A percentile compares a stretch with the other conserved stretches of the same genome.
phyloP scores from a whole-genome alignment of 2,329 filamentous ascomycete genomes.

The Aspergillus terreus region DNA sequence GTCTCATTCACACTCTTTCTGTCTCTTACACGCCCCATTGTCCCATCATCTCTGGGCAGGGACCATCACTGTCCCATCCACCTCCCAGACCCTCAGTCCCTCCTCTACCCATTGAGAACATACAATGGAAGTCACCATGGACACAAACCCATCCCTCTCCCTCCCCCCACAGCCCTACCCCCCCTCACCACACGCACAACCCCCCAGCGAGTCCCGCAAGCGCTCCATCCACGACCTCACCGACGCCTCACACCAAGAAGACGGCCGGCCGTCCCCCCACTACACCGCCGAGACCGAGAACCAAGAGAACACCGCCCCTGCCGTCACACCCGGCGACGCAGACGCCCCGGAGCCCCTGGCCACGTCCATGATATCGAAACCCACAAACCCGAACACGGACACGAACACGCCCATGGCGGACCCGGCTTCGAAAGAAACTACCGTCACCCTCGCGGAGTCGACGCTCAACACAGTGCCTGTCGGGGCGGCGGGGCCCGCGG shows the following conservation, averaged over 20 bases:
- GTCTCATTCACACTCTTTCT: not conserved
- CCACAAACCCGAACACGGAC: not conserved
- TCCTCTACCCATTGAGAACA: too few relatives aligned
- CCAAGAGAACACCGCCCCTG: constrained; percentile 20
- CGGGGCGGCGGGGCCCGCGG: constrained; percentile 5
- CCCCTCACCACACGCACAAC: constrained; percentile 8
- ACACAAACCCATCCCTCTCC: constrained; percentile 18
- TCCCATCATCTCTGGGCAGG: not conserved
- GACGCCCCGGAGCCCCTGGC: too few relatives aligned
- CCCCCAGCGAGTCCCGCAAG: constrained; percentile 22
- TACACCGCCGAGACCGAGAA: constrained; percentile 11
- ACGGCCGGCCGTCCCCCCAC: constrained; percentile 5
- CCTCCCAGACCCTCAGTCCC: too few relatives aligned
- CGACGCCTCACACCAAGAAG: constrained; percentile 1
- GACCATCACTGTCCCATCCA: too few relatives aligned
- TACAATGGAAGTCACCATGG: constrained; percentile 16
- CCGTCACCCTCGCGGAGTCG: not conserved
- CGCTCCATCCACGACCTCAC: constrained; percentile 28
- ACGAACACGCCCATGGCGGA: not conserved
- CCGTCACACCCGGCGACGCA: not conserved
- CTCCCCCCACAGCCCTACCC: constrained; percentile 19
- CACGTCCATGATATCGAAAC: not conserved
- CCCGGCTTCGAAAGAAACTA: not conserved
- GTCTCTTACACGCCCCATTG: not conserved
- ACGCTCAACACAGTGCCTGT: not conserved